Percentiles rank a stretch among this genome's conserved stretches.
These are phyloP conservation scores for Heracleum sosnowskyi DNA, from an alignment of 129 eudicot genomes.

Conservation along the genomic window DNA sequence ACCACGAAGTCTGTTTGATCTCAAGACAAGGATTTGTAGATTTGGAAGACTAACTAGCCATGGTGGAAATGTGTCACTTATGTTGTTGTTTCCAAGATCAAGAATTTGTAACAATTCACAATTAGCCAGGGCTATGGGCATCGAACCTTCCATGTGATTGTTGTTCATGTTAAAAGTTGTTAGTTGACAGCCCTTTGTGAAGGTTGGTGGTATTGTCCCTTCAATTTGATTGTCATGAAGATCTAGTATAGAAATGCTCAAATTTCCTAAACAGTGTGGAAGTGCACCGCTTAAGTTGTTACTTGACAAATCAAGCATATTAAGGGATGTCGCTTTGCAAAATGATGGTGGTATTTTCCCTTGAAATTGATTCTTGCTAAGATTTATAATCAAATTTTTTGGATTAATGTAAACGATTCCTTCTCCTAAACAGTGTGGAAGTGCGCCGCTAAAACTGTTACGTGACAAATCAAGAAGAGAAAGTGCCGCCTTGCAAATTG, in stretches of 20 bases:
- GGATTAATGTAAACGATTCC: too few species aligned
- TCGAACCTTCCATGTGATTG: not conserved
- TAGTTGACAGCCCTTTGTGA: not conserved
- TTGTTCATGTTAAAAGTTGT: not conserved
- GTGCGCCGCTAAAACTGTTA: too few species aligned
- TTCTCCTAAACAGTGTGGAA: too few species aligned
- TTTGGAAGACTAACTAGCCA: too few species aligned
- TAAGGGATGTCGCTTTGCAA: too few species aligned
- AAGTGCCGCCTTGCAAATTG: not conserved
- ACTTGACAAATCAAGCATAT: not conserved
- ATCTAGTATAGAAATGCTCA: not conserved
- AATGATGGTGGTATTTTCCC: too few species aligned
- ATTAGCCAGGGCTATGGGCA: not conserved
- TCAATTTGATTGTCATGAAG: not conserved
- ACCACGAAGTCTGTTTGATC: too few species aligned
- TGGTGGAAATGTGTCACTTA: too few species aligned
- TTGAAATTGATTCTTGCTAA: too few species aligned
- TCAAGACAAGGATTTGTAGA: too few species aligned
- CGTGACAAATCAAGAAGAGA: too few species aligned
- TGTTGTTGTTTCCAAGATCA: conserved; percentile 11
- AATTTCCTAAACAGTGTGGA: not conserved
- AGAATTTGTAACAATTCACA: not conserved
- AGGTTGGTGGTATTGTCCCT: not conserved
- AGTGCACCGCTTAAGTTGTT: not conserved
- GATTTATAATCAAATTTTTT: too few species aligned